phyloP scores from a whole-genome alignment of 306 rosid species.

The Phaseolus lunatus region DNA sequence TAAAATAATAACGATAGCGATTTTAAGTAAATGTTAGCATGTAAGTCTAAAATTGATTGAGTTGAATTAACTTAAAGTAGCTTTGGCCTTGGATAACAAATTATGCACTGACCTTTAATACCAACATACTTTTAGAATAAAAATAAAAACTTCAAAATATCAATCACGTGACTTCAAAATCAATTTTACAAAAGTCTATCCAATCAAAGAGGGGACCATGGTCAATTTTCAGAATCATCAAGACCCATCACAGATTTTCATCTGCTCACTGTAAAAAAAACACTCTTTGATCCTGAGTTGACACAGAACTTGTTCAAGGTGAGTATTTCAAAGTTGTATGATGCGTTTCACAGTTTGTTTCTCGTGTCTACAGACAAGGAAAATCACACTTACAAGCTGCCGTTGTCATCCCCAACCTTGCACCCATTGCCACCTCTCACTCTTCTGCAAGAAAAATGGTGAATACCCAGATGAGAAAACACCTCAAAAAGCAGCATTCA shows the following conservation, averaged over 20 bases:
- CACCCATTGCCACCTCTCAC: constrained; percentile 95
- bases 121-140: background rate
- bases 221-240: background rate
- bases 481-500: constrained; percentile 33
- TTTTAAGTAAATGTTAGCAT: background rate
- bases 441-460: constrained; percentile 65
- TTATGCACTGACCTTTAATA: background rate
- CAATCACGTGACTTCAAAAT: background rate
- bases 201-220: background rate
- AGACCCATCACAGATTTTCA: background rate
- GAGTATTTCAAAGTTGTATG: constrained; percentile 7
- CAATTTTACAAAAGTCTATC: background rate
- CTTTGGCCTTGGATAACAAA: background rate
- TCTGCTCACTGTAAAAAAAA: background rate
- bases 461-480: constrained; percentile 52
- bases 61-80: background rate
- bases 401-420: constrained; percentile 97
- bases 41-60: background rate
- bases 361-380: background rate
- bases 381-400: constrained; percentile 74
- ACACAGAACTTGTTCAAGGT: background rate
- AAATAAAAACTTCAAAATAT: background rate
- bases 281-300: constrained; percentile 10
- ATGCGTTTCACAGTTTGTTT: background rate
- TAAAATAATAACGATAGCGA: background rate